These are phyloP conservation scores for Malassezia japonica DNA, from an alignment of 1,284 basidiomycete genomes.

Conservation along the genomic window DNA sequence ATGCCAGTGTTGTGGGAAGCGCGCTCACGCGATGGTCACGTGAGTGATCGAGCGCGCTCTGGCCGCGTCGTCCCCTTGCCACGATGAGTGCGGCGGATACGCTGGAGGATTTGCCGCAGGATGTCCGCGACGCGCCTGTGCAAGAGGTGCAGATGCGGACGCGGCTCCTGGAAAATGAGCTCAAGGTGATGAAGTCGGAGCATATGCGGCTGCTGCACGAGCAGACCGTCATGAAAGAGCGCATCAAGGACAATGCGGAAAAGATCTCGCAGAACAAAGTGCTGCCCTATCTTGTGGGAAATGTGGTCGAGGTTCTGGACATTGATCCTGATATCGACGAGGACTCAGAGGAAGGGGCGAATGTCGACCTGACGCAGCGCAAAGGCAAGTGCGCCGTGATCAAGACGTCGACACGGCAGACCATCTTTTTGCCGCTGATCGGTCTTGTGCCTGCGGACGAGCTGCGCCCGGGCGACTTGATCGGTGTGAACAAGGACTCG, in stretches of 20 bases:
- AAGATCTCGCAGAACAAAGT: slow-evolving; percentile 99
- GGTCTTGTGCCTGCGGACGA: slow-evolving; percentile 86
- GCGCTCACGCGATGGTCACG: slow-evolving; percentile 13
- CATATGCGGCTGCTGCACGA: slow-evolving; percentile 84
- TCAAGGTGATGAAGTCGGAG: slow-evolving; percentile 55
- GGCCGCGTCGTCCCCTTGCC: slow-evolving; percentile 1
- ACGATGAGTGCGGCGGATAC: slow-evolving; percentile 8
- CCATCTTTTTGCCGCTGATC: slow-evolving; percentile 94
- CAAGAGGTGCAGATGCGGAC: slow-evolving; percentile 46
- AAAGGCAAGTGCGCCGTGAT: slow-evolving; percentile 97
- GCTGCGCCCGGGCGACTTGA: slow-evolving; percentile 81
- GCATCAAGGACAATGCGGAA: slow-evolving; percentile 93
- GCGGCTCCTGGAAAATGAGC: slow-evolving; percentile 45
- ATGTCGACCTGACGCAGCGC: slow-evolving; percentile 81
- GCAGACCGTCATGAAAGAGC: slow-evolving; percentile 89
- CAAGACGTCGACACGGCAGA: slow-evolving; percentile 90
- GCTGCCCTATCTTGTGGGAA: slow-evolving; percentile 91
- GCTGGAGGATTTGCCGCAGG: slow-evolving; percentile 23
- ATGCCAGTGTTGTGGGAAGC: slow-evolving; percentile 10
- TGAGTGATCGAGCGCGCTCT: slow-evolving; percentile 9
- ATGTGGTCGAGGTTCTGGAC: slow-evolving; percentile 77
- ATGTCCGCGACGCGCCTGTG: slow-evolving; percentile 37
- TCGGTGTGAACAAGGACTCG: slow-evolving; percentile 99
- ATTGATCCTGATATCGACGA: slow-evolving; percentile 78
- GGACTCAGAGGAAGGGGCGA: slow-evolving; percentile 71